These are phyloP conservation scores for Daldinia bambusicola DNA, from an alignment of 495 filamentous ascomycete genomes.

Conservation along the genomic window DNA sequence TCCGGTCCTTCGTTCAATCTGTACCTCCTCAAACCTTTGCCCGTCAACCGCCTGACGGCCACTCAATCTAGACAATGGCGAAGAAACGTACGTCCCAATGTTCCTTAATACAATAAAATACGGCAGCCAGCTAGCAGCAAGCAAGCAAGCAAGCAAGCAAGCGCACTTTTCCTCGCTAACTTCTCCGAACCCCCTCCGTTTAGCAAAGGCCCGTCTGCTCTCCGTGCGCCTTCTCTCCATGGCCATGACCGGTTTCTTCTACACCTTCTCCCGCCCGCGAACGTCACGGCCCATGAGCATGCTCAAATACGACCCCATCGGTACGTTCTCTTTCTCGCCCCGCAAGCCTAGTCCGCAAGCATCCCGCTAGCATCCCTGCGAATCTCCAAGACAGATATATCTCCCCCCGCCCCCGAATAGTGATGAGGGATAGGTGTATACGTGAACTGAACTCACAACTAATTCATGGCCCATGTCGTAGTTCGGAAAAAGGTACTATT, in stretches of 20 bases:
- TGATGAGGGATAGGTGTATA: not conserved
- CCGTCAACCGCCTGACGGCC: constrained; percentile 13
- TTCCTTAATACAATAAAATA: not conserved
- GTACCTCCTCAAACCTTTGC: not conserved
- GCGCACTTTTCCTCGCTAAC: constrained; percentile 20
- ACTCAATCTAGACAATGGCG: constrained; percentile 31
- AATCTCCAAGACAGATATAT: not conserved
- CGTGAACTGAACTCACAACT: not conserved
- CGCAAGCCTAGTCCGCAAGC: not conserved
- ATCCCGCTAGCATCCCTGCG: no score
- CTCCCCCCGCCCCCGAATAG: not conserved
- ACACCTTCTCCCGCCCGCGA: constrained; percentile 85
- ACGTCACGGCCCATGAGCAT: constrained; percentile 86
- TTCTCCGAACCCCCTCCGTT: not conserved
- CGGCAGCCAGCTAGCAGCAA: no score
- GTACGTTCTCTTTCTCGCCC: constrained; percentile 65
- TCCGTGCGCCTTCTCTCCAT: constrained; percentile 95
- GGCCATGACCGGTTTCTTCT: constrained; percentile 98
- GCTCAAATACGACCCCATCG: constrained; percentile 98
- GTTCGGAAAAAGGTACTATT: constrained; percentile 92
- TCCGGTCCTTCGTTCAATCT: not conserved
- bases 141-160: no score
- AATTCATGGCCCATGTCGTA: constrained; percentile 44
- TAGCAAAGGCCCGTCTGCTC: constrained; percentile 92
- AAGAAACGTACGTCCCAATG: constrained; percentile 26